phyloP scores from a whole-genome alignment of 345 rosid genomes.

The Nephelium lappaceum region DNA sequence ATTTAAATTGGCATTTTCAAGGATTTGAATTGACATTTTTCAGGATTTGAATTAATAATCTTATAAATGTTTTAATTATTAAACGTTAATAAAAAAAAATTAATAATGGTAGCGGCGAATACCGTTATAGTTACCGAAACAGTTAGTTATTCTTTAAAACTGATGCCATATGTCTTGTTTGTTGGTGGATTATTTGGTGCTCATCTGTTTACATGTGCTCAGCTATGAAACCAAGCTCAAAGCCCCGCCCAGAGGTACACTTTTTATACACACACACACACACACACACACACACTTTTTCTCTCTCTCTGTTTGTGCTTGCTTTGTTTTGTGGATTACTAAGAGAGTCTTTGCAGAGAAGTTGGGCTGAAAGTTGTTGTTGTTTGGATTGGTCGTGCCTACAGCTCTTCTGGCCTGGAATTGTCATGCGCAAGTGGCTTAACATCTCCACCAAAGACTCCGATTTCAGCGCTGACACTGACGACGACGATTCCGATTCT shows the following conservation, averaged over 20 bases:
- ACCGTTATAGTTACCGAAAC: no score
- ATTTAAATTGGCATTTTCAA: no score
- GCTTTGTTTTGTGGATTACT: conserved; percentile 6
- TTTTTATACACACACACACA: neutral
- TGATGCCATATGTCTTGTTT: no score
- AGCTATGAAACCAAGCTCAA: conserved; percentile 45
- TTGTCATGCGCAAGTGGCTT: conserved; percentile 79
- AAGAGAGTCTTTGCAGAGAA: conserved; percentile 57
- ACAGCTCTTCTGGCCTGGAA: conserved; percentile 84
- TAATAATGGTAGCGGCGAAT: no score
- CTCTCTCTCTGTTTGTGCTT: neutral
- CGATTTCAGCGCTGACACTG: conserved; percentile 84
- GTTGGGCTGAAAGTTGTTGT: conserved; percentile 71
- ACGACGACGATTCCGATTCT: conserved; percentile 52
- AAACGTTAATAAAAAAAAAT: no score
- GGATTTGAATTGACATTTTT: no score
- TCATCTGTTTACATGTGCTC: neutral
- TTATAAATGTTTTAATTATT: no score
- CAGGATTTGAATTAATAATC: no score
- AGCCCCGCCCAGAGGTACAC: conserved; percentile 45
- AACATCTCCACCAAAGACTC: conserved; percentile 65
- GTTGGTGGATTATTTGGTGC: neutral
- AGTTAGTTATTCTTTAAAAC: no score
- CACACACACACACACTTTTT: neutral
- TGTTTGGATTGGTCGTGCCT: conserved; percentile 84